Evolutionary conservation across 257 asterid species (phyloP).

Genomic region (Oldenlandia corymbosa): DNA sequence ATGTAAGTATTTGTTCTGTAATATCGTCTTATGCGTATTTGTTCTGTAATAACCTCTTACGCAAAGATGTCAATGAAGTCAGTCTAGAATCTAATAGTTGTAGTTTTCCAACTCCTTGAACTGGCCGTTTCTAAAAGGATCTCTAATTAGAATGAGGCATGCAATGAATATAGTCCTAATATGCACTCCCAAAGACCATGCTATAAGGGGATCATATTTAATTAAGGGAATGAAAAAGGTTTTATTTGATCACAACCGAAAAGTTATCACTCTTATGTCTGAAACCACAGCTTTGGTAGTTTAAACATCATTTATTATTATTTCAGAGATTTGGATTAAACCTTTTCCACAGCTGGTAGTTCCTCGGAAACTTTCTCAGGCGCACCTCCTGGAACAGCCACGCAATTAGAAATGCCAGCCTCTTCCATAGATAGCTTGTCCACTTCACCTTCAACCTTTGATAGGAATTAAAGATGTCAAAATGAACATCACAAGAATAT

Average conservation of each 20-base stretch:
- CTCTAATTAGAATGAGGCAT: too few relatives aligned
- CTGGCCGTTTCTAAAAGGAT: background rate
- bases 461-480: conserved; percentile 17
- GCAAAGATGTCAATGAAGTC: background rate
- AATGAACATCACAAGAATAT: conserved; percentile 8
- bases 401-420: conserved; percentile 67
- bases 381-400: conserved; percentile 81
- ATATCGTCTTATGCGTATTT: background rate
- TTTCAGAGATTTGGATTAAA: conserved; percentile 7
- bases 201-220: too few relatives aligned
- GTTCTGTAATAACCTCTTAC: background rate
- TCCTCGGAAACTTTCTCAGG: conserved; percentile 65
- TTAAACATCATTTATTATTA: background rate
- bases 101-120: background rate
- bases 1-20: background rate
- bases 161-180: too few relatives aligned
- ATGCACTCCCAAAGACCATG: too few relatives aligned
- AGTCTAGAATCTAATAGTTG: background rate
- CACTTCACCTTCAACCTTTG: conserved; percentile 80
- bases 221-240: background rate
- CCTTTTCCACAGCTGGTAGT: conserved; percentile 58
- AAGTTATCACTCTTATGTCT: background rate
- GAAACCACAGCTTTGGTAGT: background rate
- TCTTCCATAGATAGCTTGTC: conserved; percentile 82
- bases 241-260: background rate